phyloP scores from a whole-genome alignment of 805 yeast genomes.

The Suhomyces canberraensis region DNA sequence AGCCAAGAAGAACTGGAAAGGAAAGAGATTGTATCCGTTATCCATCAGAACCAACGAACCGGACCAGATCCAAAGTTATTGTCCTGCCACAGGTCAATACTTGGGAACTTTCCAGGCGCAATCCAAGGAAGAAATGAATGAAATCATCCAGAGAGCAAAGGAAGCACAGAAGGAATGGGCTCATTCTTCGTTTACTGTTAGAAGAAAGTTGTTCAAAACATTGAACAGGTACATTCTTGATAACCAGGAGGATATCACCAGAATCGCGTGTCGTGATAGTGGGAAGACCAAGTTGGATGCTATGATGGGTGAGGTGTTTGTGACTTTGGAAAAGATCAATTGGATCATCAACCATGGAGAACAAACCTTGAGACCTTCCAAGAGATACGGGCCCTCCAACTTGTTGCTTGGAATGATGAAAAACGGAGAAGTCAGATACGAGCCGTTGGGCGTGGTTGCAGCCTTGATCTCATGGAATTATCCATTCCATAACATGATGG shows the following conservation, averaged over 20 bases:
- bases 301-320: slow-evolving; percentile 93
- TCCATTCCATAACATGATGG: slow-evolving; percentile 91
- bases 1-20: slow-evolving; percentile 90
- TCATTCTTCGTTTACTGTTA: slow-evolving; percentile 54
- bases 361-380: slow-evolving; percentile 60
- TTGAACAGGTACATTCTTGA: slow-evolving; percentile 67
- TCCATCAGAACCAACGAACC: slow-evolving; percentile 61
- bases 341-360: slow-evolving; percentile 91
- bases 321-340: slow-evolving; percentile 85
- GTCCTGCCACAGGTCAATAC: slow-evolving; percentile 95
- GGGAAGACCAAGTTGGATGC: slow-evolving; percentile 97
- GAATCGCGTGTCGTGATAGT: slow-evolving; percentile 93
- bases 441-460: slow-evolving; percentile 84
- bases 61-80: slow-evolving; percentile 70
- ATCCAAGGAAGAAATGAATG: slow-evolving; percentile 68
- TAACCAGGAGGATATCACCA: slow-evolving; percentile 82
- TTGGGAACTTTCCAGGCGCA: slow-evolving; percentile 70
- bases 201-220: slow-evolving; percentile 70
- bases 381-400: slow-evolving; percentile 84
- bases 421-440: slow-evolving; percentile 89
- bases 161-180: slow-evolving; percentile 53
- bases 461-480: slow-evolving; percentile 97
- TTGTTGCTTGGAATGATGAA: slow-evolving; percentile 78
- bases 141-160: slow-evolving; percentile 49
- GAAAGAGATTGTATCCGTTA: slow-evolving; percentile 68